phyloP scores from a whole-genome alignment of 2,329 filamentous ascomycete species.

The Aspergillus novoparasiticus region DNA sequence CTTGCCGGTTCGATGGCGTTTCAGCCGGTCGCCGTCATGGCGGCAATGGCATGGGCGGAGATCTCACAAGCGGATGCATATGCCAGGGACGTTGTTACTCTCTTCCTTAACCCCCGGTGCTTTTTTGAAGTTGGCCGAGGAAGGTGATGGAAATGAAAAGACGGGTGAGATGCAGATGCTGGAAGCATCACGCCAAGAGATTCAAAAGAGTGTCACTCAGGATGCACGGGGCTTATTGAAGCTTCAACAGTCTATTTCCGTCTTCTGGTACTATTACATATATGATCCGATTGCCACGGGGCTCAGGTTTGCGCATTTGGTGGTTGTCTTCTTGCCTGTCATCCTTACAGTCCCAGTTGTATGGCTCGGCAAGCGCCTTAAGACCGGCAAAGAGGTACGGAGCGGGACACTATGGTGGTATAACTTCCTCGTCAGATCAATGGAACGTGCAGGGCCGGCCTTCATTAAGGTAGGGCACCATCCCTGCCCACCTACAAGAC shows the following conservation, averaged over 20 bases:
- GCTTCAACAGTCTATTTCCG: slow-evolving; percentile 60
- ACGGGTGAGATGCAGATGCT: slow-evolving; percentile 88
- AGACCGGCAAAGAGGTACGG: slow-evolving; percentile 71
- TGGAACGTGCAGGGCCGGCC: slow-evolving; percentile 91
- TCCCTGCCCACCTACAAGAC: background rate
- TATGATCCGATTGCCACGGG: slow-evolving; percentile 83
- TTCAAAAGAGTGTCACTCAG: slow-evolving; percentile 68
- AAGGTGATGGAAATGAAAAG: slow-evolving; percentile 53
- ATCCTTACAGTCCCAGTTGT: slow-evolving; percentile 76
- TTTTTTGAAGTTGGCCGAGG: slow-evolving; percentile 61
- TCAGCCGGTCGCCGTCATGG: slow-evolving; percentile 27
- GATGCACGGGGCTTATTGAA: slow-evolving; percentile 63
- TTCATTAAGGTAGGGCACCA: slow-evolving; percentile 81
- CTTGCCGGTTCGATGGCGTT: slow-evolving; percentile 34
- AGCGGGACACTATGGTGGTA: slow-evolving; percentile 94
- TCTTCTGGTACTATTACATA: slow-evolving; percentile 64
- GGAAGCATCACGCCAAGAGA: slow-evolving; percentile 75
- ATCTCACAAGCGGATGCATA: slow-evolving; percentile 25
- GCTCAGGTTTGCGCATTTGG: slow-evolving; percentile 82
- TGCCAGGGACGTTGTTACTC: slow-evolving; percentile 36
- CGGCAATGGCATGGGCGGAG: slow-evolving; percentile 20
- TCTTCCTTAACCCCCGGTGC: slow-evolving; percentile 59
- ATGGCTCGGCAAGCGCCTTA: slow-evolving; percentile 71
- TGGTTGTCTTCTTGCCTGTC: slow-evolving; percentile 88
- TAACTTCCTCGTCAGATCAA: slow-evolving; percentile 77